Evolutionary conservation across 495 filamentous ascomycete genomes (phyloP).

Genomic region (Chaetomium fimeti): DNA sequence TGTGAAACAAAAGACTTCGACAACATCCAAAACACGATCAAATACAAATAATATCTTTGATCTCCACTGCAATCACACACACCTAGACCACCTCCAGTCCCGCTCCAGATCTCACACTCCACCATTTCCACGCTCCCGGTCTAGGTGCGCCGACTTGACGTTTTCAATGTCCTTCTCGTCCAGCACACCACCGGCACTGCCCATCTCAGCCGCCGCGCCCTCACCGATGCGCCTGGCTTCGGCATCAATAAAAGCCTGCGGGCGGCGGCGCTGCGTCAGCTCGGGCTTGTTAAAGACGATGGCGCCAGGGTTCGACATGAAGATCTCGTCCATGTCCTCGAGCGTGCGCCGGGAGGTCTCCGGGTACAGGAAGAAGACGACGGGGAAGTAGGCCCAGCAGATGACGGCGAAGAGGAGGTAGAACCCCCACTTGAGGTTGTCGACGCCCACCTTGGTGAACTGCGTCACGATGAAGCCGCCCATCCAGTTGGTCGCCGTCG

Average conservation of each 20-base stretch:
- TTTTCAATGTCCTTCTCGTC: background rate
- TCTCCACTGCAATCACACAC: background rate
- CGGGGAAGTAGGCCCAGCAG: constrained; percentile 19
- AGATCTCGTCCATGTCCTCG: constrained; percentile 18
- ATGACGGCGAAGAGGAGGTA: constrained; percentile 14
- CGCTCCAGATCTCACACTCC: background rate
- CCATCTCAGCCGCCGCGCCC: constrained; percentile 1
- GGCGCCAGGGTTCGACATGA: constrained; percentile 3
- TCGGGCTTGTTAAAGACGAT: constrained; percentile 13
- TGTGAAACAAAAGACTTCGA: too few species aligned
- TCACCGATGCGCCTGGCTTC: constrained; percentile 10
- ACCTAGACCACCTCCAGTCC: background rate
- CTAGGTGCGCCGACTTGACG: background rate
- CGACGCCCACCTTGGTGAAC: constrained; percentile 15
- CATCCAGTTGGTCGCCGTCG: constrained; percentile 16
- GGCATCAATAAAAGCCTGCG: constrained; percentile 9
- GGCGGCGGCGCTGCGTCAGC: constrained; percentile 7
- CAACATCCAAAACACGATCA: too few species aligned
- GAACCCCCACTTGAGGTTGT: constrained; percentile 15
- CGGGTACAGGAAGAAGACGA: constrained; percentile 18
- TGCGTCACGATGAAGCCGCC: constrained; percentile 18
- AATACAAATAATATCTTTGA: too few species aligned
- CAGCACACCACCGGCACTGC: background rate
- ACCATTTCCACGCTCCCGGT: background rate
- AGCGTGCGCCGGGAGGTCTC: constrained; percentile 13